Base-by-base conservation (phyloP, 2,329 filamentous ascomycete species). In the Orbilia blumenaviensis region DNA sequence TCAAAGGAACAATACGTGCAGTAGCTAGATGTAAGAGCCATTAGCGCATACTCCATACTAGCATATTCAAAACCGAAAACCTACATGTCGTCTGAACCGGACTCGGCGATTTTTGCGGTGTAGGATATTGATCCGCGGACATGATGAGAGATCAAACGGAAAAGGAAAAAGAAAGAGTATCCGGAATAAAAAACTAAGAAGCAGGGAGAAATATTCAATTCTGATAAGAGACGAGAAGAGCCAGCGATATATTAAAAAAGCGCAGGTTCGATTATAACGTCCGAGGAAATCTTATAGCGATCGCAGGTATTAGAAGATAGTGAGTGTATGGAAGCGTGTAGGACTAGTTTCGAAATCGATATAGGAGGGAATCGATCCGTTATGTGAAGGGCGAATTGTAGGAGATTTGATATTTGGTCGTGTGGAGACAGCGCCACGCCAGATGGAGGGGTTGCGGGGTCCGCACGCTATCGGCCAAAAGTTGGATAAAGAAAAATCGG, bases 1-100 rank as follows among this genome's bases (percentile, higher is more conserved):
- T 97, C 82, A 97, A 85, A 68, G 94, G 94, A 66, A 97, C 93
- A 71, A 93, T 92, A 78, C 80, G 78, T 25, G 80, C 72, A 14
- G 56, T 32, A 78, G 64, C 64, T 76, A 76, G n/a, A 16, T 16
- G 58, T n/a, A 7, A 25, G 9, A 42, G 3, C 18, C 3, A 32
- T 76, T 25, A 76, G 58, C 21, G 18, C 6, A 3, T 7, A 12
- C 14, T 23, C 32, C 10, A 6, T 23, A 52, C 36, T 2, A 25
- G 3, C 5, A 7, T 42, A 32, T 32, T 9, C 3, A 25, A 25
- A 5, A 14, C 8, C 12, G 25, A 16, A 32, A 75, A 62, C 72
- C 36, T 66, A 69, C 72, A 34, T 25, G 72, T 58, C 25, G 63
- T 18, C 42, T 76, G 72, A 32, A 69, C 58, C 6, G 72, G 72